Evolutionary conservation across 2,329 filamentous ascomycete species (phyloP), one percentile per base, ranked within the genome.

Genomic region (Aspergillus sp.): DNA sequence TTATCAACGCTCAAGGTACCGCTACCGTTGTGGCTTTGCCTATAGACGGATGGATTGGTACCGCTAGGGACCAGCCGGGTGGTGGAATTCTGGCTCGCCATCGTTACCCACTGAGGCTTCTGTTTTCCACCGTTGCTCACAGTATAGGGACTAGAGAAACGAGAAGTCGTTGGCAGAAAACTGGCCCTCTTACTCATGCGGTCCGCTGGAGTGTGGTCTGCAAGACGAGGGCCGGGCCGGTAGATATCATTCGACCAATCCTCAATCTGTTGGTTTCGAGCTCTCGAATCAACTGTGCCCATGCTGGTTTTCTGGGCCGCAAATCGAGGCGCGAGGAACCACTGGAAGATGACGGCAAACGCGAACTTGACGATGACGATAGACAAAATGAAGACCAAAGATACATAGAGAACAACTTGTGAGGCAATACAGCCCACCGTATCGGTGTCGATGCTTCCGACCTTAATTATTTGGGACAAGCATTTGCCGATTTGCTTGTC

Each of bases 181-280:
- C 91, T 96, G 61, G 82, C 84, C 64, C 93, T 89, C 79, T 93
- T 96, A 83, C 83, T 91, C 55, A 80, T 82, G 52, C 89, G 84
- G 62, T 93, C 91, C 13, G 83, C 80, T 68, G 85, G 89, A 57
- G 85, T 84, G 42, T 89, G 79, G 66, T 96, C 95, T 3, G 88
- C 84, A 62, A 97, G 81, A 64, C 92, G 89, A 54, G 89, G 87
- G 22, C 92, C 91, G 3, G 93, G 90, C 43, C 92, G 89, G 75
- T 99, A 98, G 67, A 99, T 99, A 70, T 99, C 95, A 63, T 98
- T 91, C 13, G 89, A 89, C 95, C 95, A 99, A 68, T 97, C 93
- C 74, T 99, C 95, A 63, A 99, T 99, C 77, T 98, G 92, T 66
- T 89, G 87, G 65, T 93, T 89, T 58, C 95, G 87, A 76, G 93